Conservation (phyloP, 768 basidiomycete species). For the Boletus patriciae region DNA sequence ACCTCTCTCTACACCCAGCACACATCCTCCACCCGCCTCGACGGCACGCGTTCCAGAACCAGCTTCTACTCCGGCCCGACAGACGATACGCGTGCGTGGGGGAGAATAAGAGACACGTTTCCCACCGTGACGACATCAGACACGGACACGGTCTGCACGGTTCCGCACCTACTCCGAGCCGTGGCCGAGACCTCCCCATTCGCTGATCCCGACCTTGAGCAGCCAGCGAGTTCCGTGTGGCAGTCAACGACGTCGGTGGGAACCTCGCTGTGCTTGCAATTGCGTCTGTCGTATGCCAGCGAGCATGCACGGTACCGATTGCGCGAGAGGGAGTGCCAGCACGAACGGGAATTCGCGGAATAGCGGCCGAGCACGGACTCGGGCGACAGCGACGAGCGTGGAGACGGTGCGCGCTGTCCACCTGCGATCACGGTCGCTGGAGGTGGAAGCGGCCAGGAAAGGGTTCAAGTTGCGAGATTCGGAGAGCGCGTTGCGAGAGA, state of each 20-base stretch:
- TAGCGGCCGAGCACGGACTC: neutral
- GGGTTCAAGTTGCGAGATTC: conserved; percentile 22
- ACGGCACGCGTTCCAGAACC: conserved; percentile 15
- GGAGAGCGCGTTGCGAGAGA: conserved; percentile 20
- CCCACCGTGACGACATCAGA: too few relatives aligned
- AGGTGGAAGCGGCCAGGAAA: neutral
- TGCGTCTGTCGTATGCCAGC: conserved; percentile 27
- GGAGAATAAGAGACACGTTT: conserved; percentile 15
- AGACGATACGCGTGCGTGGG: neutral
- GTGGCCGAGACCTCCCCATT: too few relatives aligned
- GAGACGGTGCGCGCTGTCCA: neutral
- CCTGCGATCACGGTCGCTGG: neutral
- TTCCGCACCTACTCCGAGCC: too few relatives aligned
- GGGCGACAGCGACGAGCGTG: neutral
- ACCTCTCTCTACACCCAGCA: conserved; percentile 19
- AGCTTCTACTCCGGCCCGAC: conserved; percentile 7
- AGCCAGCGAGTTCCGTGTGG: neutral
- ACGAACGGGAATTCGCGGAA: neutral
- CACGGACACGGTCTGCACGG: too few relatives aligned
- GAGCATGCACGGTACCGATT: conserved; percentile 21
- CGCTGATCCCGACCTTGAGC: neutral
- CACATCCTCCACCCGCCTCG: neutral
- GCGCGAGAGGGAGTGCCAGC: conserved; percentile 25
- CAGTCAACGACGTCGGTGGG: neutral
- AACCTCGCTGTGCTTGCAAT: conserved; percentile 13